Percentiles rank a stretch among this genome's conserved stretches.
These are phyloP conservation scores for Gaertneriomyces semiglobifer DNA, from an alignment of 192 early-diverging fungal species.

Conservation along the genomic window DNA sequence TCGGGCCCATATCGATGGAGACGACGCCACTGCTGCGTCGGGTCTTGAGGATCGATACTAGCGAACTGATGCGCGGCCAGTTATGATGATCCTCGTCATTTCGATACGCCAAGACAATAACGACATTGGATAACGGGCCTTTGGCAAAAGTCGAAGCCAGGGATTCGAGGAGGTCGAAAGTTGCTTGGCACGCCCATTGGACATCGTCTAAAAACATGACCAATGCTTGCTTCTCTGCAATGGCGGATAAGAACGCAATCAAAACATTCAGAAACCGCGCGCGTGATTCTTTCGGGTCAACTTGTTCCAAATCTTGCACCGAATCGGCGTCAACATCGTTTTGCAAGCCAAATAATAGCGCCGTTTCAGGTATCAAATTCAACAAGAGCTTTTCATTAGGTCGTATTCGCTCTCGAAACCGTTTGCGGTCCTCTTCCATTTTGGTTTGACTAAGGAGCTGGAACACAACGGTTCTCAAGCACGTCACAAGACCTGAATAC, in stretches of 20 bases:
- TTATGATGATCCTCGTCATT: not conserved
- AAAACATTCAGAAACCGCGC: not conserved
- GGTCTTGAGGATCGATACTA: not conserved
- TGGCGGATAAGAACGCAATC: not conserved
- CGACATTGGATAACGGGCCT: not conserved
- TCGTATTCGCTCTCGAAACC: not conserved
- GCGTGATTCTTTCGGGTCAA: not conserved
- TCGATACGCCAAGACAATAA: not conserved
- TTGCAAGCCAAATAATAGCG: not conserved
- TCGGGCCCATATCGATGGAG: not conserved
- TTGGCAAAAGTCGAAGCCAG: not conserved
- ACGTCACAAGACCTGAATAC: not conserved
- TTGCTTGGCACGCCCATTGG: not conserved
- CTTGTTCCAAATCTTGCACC: not conserved
- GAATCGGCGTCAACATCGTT: not conserved
- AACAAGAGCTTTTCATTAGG: not conserved
- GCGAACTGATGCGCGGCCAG: not conserved
- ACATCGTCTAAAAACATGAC: not conserved
- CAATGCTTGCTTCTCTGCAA: not conserved
- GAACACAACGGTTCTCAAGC: not conserved
- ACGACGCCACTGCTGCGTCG: not conserved
- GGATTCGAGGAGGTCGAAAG: not conserved
- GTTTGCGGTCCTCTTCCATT: slow-evolving; percentile 1
- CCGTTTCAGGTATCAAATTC: not conserved
- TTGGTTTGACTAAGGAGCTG: not conserved